These are phyloP conservation scores for Colletotrichum incanum DNA, from an alignment of 2,329 filamentous ascomycete species.

Conservation along the genomic window DNA sequence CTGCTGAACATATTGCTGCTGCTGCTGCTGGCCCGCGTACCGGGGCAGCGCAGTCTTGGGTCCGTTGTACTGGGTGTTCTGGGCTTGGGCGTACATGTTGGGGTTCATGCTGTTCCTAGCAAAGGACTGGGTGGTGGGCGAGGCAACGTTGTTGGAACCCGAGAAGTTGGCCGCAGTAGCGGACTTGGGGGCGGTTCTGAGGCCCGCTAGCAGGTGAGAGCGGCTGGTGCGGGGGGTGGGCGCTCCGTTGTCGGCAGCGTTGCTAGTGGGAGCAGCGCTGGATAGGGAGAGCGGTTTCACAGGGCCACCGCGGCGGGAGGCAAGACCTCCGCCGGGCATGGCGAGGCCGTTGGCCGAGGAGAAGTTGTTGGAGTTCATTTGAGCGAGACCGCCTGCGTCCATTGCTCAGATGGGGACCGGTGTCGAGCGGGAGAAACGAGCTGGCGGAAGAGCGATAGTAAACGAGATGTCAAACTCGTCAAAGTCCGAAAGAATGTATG, in stretches of 20 bases:
- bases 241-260: conserved; percentile 76
- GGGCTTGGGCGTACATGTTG: conserved; percentile 62
- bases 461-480: conserved; percentile 34
- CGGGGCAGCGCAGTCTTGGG: conserved; percentile 73
- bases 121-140: conserved; percentile 61
- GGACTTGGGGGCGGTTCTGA: conserved; percentile 94
- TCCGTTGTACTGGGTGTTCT: conserved; percentile 62
- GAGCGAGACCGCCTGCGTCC: conserved; percentile 99
- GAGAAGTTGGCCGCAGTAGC: conserved; percentile 77
- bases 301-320: conserved; percentile 86
- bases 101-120: conserved; percentile 61
- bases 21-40: conserved; percentile 55
- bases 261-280: conserved; percentile 77
- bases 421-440: conserved; percentile 27
- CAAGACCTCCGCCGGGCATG: conserved; percentile 85
- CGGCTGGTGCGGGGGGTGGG: conserved; percentile 94
- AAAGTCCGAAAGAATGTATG: conserved; percentile 36
- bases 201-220: conserved; percentile 91
- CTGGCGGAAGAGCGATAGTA: conserved; percentile 24
- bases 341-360: conserved; percentile 79
- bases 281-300: conserved; percentile 92
- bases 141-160: conserved; percentile 70
- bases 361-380: conserved; percentile 95
- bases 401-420: conserved; percentile 65
- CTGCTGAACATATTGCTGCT: conserved; percentile 54